A percentile compares a stretch with the other conserved stretches of the same genome.
phyloP scores from a whole-genome alignment of 2,329 filamentous ascomycete species.

The Ascochyta fabae region DNA sequence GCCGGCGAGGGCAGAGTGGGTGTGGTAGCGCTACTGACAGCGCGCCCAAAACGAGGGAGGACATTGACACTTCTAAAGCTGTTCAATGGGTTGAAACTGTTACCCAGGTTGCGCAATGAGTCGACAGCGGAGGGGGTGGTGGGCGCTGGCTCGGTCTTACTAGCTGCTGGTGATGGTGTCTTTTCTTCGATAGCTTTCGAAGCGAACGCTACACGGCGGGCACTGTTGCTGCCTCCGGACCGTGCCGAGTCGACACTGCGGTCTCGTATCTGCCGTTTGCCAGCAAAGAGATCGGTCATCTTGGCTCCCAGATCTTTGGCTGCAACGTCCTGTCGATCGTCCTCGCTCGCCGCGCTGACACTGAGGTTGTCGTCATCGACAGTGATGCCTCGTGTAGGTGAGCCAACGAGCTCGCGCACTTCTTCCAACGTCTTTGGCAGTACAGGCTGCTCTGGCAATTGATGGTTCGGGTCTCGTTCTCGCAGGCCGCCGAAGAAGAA shows the following conservation, averaged over 20 bases:
- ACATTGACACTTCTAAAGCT: constrained; percentile 76
- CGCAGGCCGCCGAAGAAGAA: constrained; percentile 89
- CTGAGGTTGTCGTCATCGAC: constrained; percentile 59
- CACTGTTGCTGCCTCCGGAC: constrained; percentile 67
- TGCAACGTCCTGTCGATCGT: constrained; percentile 45
- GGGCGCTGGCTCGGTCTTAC: constrained; percentile 37
- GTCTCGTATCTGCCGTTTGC: constrained; percentile 69
- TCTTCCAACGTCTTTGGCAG: constrained; percentile 93
- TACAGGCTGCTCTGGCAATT: constrained; percentile 48
- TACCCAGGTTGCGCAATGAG: constrained; percentile 81
- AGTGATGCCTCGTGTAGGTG: constrained; percentile 59
- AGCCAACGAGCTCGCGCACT: constrained; percentile 84
- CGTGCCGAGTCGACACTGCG: constrained; percentile 76
- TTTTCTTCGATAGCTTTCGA: constrained; percentile 36
- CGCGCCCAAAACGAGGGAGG: constrained; percentile 76
- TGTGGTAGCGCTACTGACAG: constrained; percentile 51
- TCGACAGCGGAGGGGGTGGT: constrained; percentile 70
- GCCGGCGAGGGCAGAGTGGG: constrained; percentile 51
- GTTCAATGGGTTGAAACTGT: constrained; percentile 81
- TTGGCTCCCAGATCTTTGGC: constrained; percentile 59
- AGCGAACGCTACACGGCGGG: constrained; percentile 62
- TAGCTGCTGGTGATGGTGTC: constrained; percentile 24
- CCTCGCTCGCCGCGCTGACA: constrained; percentile 58
- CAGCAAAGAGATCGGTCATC: constrained; percentile 73
- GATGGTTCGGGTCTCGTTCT: constrained; percentile 61